Conservation (phyloP, 2,329 filamentous ascomycete species). For the Fusarium sp. region DNA sequence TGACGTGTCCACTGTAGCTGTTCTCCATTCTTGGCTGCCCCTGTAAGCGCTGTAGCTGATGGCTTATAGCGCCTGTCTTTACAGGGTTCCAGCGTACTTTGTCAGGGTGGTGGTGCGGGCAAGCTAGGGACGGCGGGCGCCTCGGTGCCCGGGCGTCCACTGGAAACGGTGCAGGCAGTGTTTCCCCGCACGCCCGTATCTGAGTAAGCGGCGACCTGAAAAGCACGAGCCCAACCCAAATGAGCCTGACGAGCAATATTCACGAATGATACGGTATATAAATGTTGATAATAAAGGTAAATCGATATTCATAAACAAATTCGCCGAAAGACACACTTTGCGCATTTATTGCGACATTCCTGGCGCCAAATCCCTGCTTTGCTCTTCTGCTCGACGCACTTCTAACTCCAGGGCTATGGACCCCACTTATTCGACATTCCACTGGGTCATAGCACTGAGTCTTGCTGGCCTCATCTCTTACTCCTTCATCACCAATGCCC, state of each 20-base stretch:
- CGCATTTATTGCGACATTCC: not conserved
- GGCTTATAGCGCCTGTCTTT: not conserved
- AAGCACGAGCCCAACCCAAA: not conserved
- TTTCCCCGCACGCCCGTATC: not conserved
- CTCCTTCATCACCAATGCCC: not conserved
- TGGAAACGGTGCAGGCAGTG: too few relatives aligned
- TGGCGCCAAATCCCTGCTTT: not conserved
- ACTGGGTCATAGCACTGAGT: fast-evolving
- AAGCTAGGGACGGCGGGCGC: too few relatives aligned
- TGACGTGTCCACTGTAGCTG: too few relatives aligned
- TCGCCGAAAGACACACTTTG: fast-evolving
- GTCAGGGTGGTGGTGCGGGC: too few relatives aligned
- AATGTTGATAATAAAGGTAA: fast-evolving
- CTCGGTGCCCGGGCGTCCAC: too few relatives aligned
- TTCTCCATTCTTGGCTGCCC: not conserved
- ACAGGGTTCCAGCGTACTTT: too few relatives aligned
- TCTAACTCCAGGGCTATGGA: not conserved
- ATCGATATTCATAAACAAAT: fast-evolving
- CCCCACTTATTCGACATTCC: not conserved
- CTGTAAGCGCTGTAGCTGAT: not conserved
- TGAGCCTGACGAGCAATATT: not conserved
- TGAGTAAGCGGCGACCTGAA: not conserved
- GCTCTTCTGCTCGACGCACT: not conserved
- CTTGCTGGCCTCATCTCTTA: not conserved
- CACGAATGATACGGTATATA: not conserved